These are phyloP conservation scores for Wickerhamiella shivajii DNA, from an alignment of 805 yeast genomes.

Conservation along the genomic window DNA sequence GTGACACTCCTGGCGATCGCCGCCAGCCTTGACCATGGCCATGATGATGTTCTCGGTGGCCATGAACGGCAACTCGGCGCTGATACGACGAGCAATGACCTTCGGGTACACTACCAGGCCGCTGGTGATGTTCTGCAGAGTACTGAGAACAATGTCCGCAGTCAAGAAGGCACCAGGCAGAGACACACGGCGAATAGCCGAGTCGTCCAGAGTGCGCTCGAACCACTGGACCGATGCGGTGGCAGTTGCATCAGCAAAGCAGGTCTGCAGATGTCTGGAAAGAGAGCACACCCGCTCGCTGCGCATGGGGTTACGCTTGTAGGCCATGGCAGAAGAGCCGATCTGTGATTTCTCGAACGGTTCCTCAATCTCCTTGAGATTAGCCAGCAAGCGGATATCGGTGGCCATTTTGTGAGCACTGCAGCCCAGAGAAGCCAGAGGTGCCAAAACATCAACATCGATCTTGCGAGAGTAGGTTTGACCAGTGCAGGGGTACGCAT, in stretches of 20 bases:
- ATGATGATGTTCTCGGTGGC: slow-evolving; percentile 97
- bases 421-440: slow-evolving; percentile 89
- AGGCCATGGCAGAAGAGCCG: slow-evolving; percentile 98
- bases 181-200: slow-evolving; percentile 94
- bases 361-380: slow-evolving; percentile 94
- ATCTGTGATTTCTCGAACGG: slow-evolving; percentile 98
- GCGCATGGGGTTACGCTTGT: slow-evolving; percentile 99
- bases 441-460: slow-evolving; percentile 85
- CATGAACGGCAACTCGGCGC: slow-evolving; percentile 94
- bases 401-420: slow-evolving; percentile 96
- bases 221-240: slow-evolving; percentile 99
- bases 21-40: slow-evolving; percentile 99
- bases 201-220: slow-evolving; percentile 95
- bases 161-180: slow-evolving; percentile 93
- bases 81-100: slow-evolving; percentile 94
- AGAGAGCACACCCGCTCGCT: slow-evolving; percentile 98
- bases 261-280: slow-evolving; percentile 85
- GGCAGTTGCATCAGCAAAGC: slow-evolving; percentile 85
- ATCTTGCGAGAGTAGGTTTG: slow-evolving; percentile 98
- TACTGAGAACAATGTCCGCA: slow-evolving; percentile 81
- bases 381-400: slow-evolving; percentile 87
- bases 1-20: slow-evolving; percentile 95
- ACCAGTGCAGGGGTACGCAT: slow-evolving; percentile 94
- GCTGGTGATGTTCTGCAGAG: slow-evolving; percentile 79
- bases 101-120: slow-evolving; percentile 97